phyloP scores from a whole-genome alignment of 176 grass and related monocot genomes.

The Phyllostachys edulis region DNA sequence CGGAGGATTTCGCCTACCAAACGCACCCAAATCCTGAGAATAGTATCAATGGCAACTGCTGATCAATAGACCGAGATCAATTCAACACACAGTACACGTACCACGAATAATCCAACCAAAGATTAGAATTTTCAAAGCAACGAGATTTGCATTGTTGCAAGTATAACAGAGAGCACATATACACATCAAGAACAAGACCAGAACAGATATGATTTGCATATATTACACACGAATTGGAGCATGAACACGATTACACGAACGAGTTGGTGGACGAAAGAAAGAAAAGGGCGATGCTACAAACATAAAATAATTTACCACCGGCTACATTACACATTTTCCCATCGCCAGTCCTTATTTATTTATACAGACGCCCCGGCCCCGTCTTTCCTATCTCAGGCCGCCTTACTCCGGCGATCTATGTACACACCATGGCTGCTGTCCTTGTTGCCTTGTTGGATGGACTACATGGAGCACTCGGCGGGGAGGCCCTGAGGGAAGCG shows the following conservation, averaged over 20 bases:
- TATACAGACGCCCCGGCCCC: neutral
- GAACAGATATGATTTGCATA: slow-evolving; percentile 6
- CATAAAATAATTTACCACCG: slow-evolving; percentile 17
- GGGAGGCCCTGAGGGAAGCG: slow-evolving; percentile 55
- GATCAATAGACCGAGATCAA: neutral
- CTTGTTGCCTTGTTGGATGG: too few relatives aligned
- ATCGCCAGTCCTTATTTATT: slow-evolving; percentile 20
- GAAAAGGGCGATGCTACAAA: neutral
- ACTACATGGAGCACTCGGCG: slow-evolving; percentile 62
- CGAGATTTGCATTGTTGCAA: neutral
- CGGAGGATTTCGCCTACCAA: too few relatives aligned
- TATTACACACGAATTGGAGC: slow-evolving; percentile 21
- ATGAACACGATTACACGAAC: neutral
- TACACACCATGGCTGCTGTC: neutral
- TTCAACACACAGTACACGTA: neutral
- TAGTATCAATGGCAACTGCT: neutral
- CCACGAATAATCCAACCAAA: neutral
- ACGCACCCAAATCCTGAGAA: neutral
- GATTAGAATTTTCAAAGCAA: neutral
- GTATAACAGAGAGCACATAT: neutral
- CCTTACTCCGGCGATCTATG: neutral
- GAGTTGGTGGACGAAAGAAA: neutral
- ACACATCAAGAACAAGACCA: neutral
- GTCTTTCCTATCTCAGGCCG: neutral
- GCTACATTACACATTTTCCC: neutral